A percentile compares a stretch with the other conserved stretches of the same genome.
Evolutionary conservation across 1,284 basidiomycete genomes (phyloP).

Genomic region (Ustilago shanxiensis): DNA sequence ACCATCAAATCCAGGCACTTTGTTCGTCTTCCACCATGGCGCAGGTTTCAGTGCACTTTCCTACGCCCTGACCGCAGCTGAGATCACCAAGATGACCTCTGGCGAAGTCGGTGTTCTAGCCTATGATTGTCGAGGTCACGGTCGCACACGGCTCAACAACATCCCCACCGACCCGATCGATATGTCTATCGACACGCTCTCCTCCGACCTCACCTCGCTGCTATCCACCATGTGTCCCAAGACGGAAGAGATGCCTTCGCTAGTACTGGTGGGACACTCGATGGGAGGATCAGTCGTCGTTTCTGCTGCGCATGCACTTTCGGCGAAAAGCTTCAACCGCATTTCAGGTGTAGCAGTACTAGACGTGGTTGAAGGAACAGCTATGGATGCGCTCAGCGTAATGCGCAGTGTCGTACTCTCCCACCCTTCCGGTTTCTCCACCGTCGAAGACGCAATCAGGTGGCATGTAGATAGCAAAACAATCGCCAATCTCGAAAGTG

Average conservation of each 20-base stretch:
- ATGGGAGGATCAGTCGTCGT: constrained; percentile 70
- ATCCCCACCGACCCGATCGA: constrained; percentile 35
- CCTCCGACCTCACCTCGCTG: constrained; percentile 44
- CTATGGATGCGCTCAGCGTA: constrained; percentile 87
- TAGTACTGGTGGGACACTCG: constrained; percentile 69
- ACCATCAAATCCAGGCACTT: constrained; percentile 73
- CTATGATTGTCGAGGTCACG: constrained; percentile 88
- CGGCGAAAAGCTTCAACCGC: constrained; percentile 22
- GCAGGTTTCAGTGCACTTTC: constrained; percentile 90
- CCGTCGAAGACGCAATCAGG: constrained; percentile 84
- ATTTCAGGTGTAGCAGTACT: constrained; percentile 87
- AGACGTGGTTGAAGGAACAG: constrained; percentile 98
- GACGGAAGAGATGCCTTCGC: constrained; percentile 39
- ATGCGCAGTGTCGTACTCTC: constrained; percentile 90
- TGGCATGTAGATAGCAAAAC: constrained; percentile 82
- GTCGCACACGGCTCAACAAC: constrained; percentile 67
- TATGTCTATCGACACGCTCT: constrained; percentile 61
- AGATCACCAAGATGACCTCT: constrained; percentile 76
- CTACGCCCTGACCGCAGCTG: constrained; percentile 88
- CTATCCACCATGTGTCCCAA: constrained; percentile 54
- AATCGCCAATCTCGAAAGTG: constrained; percentile 64
- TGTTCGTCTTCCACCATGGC: constrained; percentile 93
- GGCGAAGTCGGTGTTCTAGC: constrained; percentile 86
- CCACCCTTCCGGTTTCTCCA: constrained; percentile 85
- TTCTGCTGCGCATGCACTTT: constrained; percentile 53